These are phyloP conservation scores for Pseudozyma sp. DNA, from an alignment of 1,284 basidiomycete genomes.

Conservation along the genomic window DNA sequence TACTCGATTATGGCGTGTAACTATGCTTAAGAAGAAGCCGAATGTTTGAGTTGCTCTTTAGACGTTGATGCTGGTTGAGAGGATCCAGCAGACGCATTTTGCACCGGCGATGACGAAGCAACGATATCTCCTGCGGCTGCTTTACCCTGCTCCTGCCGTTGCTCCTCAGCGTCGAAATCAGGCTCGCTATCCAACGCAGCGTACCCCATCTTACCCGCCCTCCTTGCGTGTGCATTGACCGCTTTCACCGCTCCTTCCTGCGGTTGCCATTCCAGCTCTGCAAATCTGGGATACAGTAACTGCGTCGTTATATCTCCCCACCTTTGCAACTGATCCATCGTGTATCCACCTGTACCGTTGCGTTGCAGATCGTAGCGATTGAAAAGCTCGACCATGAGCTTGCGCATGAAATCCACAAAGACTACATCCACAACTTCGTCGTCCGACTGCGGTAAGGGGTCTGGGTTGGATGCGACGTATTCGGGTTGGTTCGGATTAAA, in stretches of 20 bases:
- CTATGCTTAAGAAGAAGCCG: too few species aligned
- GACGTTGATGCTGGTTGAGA: too few species aligned
- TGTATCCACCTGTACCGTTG: conserved; percentile 37
- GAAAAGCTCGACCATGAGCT: conserved; percentile 35
- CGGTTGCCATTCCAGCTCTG: conserved; percentile 54
- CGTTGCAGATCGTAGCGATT: conserved; percentile 44
- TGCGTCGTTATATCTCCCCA: conserved; percentile 65
- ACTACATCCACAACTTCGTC: conserved; percentile 53
- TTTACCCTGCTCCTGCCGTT: conserved; percentile 8
- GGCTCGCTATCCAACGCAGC: conserved; percentile 12
- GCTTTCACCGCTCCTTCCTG: conserved; percentile 26
- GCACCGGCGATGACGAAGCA: background rate
- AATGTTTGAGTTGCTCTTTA: too few species aligned
- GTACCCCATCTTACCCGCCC: conserved; percentile 48
- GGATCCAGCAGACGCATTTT: too few species aligned
- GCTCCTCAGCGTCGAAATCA: conserved; percentile 12
- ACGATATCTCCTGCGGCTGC: background rate
- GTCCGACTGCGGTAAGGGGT: conserved; percentile 30
- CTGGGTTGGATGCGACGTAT: conserved; percentile 60
- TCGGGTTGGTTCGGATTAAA: conserved; percentile 58
- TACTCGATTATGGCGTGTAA: too few species aligned
- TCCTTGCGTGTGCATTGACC: conserved; percentile 26
- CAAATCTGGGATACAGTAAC: conserved; percentile 60
- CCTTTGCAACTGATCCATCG: conserved; percentile 30
- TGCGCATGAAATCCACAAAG: conserved; percentile 47